Conservation (phyloP, 2,329 filamentous ascomycete genomes). For the Akanthomyces muscarius region DNA sequence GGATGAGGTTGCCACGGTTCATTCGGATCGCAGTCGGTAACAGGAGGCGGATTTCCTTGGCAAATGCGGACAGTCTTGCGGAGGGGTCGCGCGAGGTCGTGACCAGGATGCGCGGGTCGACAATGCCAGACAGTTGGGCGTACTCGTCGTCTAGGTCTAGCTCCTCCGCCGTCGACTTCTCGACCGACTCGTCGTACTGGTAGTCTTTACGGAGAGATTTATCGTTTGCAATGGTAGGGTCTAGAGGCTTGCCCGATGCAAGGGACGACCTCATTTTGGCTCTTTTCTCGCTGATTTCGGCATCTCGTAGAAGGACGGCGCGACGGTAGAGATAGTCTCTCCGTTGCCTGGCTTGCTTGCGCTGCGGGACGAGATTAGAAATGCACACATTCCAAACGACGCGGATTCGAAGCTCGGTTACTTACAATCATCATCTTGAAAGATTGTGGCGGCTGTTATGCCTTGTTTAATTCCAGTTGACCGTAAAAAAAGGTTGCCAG, state of each 20-base stretch:
- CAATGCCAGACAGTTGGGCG: constrained; percentile 80
- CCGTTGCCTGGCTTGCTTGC: constrained; percentile 40
- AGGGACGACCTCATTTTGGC: constrained; percentile 82
- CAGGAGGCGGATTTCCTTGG: constrained; percentile 83
- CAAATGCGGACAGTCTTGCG: constrained; percentile 79
- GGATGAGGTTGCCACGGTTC: constrained; percentile 85
- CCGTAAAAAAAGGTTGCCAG: constrained; percentile 3
- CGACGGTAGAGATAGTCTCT: constrained; percentile 74
- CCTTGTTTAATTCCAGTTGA: background rate
- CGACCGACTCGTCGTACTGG: constrained; percentile 85
- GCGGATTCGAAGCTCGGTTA: background rate
- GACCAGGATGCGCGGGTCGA: constrained; percentile 83
- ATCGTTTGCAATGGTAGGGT: constrained; percentile 80
- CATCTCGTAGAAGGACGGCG: constrained; percentile 81
- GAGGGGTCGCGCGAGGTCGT: constrained; percentile 89
- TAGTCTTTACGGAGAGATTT: constrained; percentile 79
- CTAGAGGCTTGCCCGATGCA: constrained; percentile 82
- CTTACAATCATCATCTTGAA: constrained; percentile 33
- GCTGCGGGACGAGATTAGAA: constrained; percentile 28
- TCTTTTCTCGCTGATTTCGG: constrained; percentile 87
- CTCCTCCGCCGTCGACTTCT: constrained; percentile 63
- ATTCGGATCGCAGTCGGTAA: constrained; percentile 82
- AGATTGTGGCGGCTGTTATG: constrained; percentile 6
- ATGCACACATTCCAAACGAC: no score
- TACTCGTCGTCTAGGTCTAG: constrained; percentile 86